Percentiles rank a stretch among this genome's conserved stretches.
Conservation (phyloP, 306 rosid species). For the Prunus mume region DNA sequence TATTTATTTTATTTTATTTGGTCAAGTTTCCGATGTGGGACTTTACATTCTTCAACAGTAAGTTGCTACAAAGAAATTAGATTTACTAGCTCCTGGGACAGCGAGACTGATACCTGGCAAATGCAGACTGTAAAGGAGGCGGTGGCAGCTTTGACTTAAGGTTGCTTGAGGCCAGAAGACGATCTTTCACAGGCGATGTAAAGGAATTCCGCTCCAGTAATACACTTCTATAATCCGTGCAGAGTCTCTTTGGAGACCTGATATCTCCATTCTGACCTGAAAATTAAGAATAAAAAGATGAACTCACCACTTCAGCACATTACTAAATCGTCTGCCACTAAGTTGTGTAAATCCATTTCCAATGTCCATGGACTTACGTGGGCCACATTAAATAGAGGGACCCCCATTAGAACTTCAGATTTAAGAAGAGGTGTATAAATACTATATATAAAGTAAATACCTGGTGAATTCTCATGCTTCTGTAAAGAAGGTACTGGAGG, state of each 20-base stretch:
- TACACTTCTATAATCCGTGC: slow-evolving; percentile 66
- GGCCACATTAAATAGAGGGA: not conserved
- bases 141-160: slow-evolving; percentile 79
- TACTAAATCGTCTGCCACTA: slow-evolving; percentile 1
- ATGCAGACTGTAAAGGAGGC: slow-evolving; percentile 93
- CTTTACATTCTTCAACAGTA: too few species aligned
- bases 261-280: slow-evolving; percentile 87
- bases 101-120: slow-evolving; percentile 68
- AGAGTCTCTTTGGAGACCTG: slow-evolving; percentile 77
- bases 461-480: slow-evolving; percentile 66
- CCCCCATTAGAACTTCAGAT: not conserved
- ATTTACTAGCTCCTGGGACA: slow-evolving; percentile 15
- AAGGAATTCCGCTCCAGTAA: slow-evolving; percentile 74
- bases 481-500: slow-evolving; percentile 67
- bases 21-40: too few species aligned
- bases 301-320: slow-evolving; percentile 10
- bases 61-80: slow-evolving; percentile 14
- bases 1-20: too few species aligned
- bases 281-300: slow-evolving; percentile 19
- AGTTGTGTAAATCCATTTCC: not conserved
- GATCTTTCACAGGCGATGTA: slow-evolving; percentile 90
- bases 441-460: slow-evolving; percentile 36
- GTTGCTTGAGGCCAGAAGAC: slow-evolving; percentile 59
- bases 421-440: not conserved
- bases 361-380: not conserved